Conservation (phyloP, 2,329 filamentous ascomycete genomes). For the Didymella arachidicola region DNA sequence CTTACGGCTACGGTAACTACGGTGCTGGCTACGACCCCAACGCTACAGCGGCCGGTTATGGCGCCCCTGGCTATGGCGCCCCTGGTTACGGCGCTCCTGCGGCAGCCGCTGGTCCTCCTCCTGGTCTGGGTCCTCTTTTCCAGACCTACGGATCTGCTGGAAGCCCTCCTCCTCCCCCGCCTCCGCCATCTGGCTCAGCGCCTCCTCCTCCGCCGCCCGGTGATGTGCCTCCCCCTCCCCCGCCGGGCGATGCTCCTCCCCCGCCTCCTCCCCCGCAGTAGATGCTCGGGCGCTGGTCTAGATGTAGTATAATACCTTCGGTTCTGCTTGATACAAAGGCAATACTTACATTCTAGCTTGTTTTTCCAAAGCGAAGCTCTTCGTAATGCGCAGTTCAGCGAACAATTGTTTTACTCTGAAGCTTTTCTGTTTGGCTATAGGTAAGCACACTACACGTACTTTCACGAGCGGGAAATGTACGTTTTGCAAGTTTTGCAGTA, state of each 20-base stretch:
- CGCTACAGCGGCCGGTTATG: slow-evolving; percentile 36
- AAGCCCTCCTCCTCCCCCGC: slow-evolving; percentile 68
- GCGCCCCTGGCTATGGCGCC: slow-evolving; percentile 52
- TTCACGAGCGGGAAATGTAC: not conserved
- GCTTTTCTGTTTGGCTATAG: not conserved
- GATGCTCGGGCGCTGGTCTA: slow-evolving; percentile 4
- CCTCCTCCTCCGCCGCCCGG: slow-evolving; percentile 69
- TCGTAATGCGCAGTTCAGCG: not conserved
- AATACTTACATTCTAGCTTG: slow-evolving; percentile 2
- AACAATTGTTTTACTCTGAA: not conserved
- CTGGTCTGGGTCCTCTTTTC: slow-evolving; percentile 70
- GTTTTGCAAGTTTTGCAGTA: not conserved
- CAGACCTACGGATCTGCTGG: slow-evolving; percentile 67
- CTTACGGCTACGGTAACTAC: slow-evolving; percentile 55
- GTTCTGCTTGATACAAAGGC: slow-evolving; percentile 5
- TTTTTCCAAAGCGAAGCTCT: not conserved
- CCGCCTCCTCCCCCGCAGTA: slow-evolving; percentile 54
- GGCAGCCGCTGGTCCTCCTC: slow-evolving; percentile 55
- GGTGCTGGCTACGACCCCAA: slow-evolving; percentile 40
- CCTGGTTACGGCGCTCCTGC: slow-evolving; percentile 52
- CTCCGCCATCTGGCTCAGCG: slow-evolving; percentile 65
- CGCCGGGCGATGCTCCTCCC: slow-evolving; percentile 66
- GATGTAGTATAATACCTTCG: slow-evolving; percentile 8
- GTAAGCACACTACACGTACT: slow-evolving; percentile 6
- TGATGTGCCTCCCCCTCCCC: slow-evolving; percentile 62